Percentiles rank a stretch among this genome's conserved stretches.
Evolutionary conservation across 1,284 basidiomycete species (phyloP).

Genomic region (Tilletia walkeri): DNA sequence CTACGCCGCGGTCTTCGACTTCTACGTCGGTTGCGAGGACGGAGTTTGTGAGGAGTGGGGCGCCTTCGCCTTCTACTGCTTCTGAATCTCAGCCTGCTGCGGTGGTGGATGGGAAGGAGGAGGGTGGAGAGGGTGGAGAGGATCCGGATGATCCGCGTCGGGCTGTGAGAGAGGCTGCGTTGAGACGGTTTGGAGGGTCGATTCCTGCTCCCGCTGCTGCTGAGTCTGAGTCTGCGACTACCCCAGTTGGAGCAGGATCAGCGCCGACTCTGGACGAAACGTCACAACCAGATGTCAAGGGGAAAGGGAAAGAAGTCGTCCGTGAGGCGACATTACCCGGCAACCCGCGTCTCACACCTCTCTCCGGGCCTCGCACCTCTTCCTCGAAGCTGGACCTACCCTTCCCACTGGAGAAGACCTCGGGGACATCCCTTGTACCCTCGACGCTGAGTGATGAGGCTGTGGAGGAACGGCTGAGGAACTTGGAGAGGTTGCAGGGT

Average conservation of each 20-base stretch:
- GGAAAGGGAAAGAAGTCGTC: conserved; percentile 1
- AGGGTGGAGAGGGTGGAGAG: background rate
- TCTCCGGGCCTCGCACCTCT: background rate
- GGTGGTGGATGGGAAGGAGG: background rate
- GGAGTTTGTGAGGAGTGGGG: background rate
- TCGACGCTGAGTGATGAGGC: background rate
- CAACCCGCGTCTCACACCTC: conserved; percentile 2
- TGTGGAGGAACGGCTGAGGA: background rate
- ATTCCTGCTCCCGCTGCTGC: background rate
- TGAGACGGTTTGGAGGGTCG: conserved; percentile 5
- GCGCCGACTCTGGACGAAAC: background rate
- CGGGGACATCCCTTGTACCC: background rate
- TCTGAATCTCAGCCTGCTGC: background rate
- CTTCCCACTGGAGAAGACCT: no score
- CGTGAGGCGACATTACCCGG: background rate
- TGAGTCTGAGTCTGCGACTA: background rate
- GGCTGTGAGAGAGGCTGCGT: conserved; percentile 1
- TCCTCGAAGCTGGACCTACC: no score
- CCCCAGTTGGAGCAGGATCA: background rate
- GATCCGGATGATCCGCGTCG: conserved; percentile 6
- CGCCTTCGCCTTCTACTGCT: background rate
- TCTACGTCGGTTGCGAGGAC: background rate
- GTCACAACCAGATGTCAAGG: background rate
- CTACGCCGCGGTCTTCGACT: background rate
- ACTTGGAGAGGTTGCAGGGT: conserved; percentile 1